A percentile compares a stretch with the other conserved stretches of the same genome.
Evolutionary conservation across 345 rosid genomes (phyloP).

Genomic region (Populus nigra): DNA sequence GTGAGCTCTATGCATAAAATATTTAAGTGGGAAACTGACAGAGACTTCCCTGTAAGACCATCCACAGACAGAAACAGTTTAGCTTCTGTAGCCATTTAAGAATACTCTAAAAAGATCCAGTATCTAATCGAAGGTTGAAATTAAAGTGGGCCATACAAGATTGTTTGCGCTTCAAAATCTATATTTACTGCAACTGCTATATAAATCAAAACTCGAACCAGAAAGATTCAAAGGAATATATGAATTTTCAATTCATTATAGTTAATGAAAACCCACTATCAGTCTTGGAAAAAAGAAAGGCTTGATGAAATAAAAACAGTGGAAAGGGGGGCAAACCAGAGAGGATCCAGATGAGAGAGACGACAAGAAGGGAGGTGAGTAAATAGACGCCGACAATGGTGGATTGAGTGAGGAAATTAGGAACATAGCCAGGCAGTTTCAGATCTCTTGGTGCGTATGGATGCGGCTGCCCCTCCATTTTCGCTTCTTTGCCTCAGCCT

Average conservation of each 20-base stretch:
- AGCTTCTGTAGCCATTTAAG: not conserved
- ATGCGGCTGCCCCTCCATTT: constrained; percentile 38
- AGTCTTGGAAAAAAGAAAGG: not conserved
- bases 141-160: not conserved
- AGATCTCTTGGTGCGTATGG: constrained; percentile 85
- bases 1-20: not conserved
- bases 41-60: not conserved
- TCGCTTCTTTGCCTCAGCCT: not conserved
- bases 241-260: not conserved
- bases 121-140: not conserved
- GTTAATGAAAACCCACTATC: not conserved
- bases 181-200: not conserved
- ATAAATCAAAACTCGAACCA: not conserved
- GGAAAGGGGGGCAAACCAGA: constrained; percentile 44
- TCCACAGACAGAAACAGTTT: not conserved
- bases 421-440: constrained; percentile 58
- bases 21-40: not conserved
- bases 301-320: not conserved
- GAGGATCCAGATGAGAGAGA: constrained; percentile 59
- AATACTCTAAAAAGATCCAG: not conserved
- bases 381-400: constrained; percentile 52
- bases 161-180: not conserved
- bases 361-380: constrained; percentile 49
- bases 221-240: not conserved
- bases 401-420: constrained; percentile 55